phyloP scores from a whole-genome alignment of 352 stramenopile genomes.

The Globisporangium lucens region DNA sequence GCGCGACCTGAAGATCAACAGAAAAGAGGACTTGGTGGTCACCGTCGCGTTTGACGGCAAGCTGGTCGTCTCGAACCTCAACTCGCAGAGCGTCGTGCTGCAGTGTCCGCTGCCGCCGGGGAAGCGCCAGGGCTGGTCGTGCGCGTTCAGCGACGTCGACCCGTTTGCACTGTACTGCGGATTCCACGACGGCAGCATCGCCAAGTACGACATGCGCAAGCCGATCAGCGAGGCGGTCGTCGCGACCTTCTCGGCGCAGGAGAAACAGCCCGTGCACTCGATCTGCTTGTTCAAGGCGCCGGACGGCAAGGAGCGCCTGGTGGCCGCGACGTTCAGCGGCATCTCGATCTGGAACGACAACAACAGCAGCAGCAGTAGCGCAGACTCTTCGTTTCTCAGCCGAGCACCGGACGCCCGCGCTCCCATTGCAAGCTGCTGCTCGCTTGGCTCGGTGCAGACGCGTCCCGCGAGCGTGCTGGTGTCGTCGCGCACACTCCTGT shows the following conservation, averaged over 20 bases:
- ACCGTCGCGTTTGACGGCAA: constrained; percentile 65
- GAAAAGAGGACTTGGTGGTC: constrained; percentile 29
- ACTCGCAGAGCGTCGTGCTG: constrained; percentile 37
- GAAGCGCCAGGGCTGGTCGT: constrained; percentile 56
- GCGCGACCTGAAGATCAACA: constrained; percentile 52
- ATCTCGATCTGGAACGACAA: constrained; percentile 42
- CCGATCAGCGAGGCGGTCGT: constrained; percentile 26
- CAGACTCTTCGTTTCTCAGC: background rate
- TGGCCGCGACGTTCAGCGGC: constrained; percentile 38
- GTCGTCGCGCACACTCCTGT: constrained; percentile 33
- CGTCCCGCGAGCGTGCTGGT: constrained; percentile 31
- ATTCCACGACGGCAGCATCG: constrained; percentile 48
- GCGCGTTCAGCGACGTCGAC: constrained; percentile 35
- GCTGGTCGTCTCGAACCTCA: constrained; percentile 43
- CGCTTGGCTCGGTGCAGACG: constrained; percentile 27
- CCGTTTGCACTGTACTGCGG: constrained; percentile 47
- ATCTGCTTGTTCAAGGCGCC: constrained; percentile 31
- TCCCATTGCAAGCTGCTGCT: constrained; percentile 31
- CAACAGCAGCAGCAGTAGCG: constrained; percentile 9
- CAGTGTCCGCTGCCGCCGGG: constrained; percentile 32
- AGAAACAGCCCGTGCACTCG: constrained; percentile 55
- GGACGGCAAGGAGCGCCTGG: constrained; percentile 31
- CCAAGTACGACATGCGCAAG: constrained; percentile 53
- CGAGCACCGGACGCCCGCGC: constrained; percentile 20
- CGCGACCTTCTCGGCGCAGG: constrained; percentile 29